Conservation (phyloP, 139 green algal genomes). For the Choricystis sp. region DNA sequence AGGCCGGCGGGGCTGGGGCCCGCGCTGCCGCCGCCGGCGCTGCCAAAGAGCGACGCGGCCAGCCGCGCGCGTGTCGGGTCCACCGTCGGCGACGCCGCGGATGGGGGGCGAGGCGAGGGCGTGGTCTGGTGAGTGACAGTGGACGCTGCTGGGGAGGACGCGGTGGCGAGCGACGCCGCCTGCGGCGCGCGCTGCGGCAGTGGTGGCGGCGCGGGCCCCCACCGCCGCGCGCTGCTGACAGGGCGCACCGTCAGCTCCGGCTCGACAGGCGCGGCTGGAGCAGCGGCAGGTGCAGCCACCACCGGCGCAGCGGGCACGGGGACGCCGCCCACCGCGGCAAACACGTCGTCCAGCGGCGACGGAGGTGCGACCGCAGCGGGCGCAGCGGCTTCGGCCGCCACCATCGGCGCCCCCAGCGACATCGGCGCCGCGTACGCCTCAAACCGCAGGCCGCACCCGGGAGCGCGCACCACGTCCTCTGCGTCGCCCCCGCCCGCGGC, state of each 20-base stretch:
- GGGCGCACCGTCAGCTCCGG: neutral
- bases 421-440: constrained; percentile 9
- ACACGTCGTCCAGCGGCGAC: neutral
- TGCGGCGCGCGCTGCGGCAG: too few species aligned
- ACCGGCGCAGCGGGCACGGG: neutral
- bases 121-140: neutral
- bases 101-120: neutral
- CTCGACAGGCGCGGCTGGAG: constrained; percentile 1
- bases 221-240: constrained; percentile 1
- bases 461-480: neutral
- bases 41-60: constrained; percentile 20
- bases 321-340: neutral
- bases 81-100: constrained; percentile 2
- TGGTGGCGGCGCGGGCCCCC: constrained; percentile 1
- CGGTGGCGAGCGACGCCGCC: neutral
- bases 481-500: neutral
- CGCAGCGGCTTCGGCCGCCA: neutral
- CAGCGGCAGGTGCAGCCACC: neutral
- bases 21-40: neutral
- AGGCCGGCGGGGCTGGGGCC: neutral
- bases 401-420: neutral
- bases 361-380: neutral
- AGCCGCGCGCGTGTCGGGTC: constrained; percentile 14
- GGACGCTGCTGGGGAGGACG: neutral
- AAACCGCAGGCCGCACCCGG: constrained; percentile 11